Evolutionary conservation across 192 early-diverging fungal genomes (phyloP), one percentile per base, ranked within the genome.

Genomic region (Coemansia sp.): DNA sequence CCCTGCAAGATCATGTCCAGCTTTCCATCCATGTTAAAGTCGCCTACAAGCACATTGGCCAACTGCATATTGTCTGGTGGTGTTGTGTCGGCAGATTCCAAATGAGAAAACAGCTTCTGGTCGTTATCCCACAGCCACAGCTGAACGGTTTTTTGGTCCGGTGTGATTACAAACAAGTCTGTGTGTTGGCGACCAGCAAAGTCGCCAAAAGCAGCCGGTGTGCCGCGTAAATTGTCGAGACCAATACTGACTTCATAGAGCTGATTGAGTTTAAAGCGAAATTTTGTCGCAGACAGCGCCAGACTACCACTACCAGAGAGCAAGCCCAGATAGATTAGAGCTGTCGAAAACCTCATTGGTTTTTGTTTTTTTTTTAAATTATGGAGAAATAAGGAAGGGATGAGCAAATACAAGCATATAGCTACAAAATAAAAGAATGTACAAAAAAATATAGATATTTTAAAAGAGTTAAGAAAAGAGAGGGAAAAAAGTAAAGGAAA

Each of bases 21-120:
- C 14, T 84, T 74, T 5, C 92, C 94, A 64, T 97, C 94, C 58
- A 88, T 85, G 54, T 95, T 87, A 43, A 82, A 97, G 60, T 97
- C 94, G 32, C 87, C 89, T 2, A 89, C 83, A 17, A 94, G 72
- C 19, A 92, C 80, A 52, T 89, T 92, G 45, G 87, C 83, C 3
- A 80, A 53, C 33, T 81, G 58, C 4, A 63, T 62, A n/a, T n/a
- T n/a, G 22, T 46, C 49, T 9, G 54, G 49, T 1, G 60, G 27
- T 30, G 68, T 69, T 18, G 85, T 77, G 26, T 77, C 80, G 11
- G 86, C 79, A 3, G 74, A 64, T 5, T 72, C 47, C 14, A 77
- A 26, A 23, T 79, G 48, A 9, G 13, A 51, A 54, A 81, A 85
- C 39, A 34, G 47, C 47, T 77, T 74, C 22, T 17, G 37, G 10